Base-by-base conservation (phyloP, 2,329 filamentous ascomycete species). In the Ophidiomyces ophidiicola region DNA sequence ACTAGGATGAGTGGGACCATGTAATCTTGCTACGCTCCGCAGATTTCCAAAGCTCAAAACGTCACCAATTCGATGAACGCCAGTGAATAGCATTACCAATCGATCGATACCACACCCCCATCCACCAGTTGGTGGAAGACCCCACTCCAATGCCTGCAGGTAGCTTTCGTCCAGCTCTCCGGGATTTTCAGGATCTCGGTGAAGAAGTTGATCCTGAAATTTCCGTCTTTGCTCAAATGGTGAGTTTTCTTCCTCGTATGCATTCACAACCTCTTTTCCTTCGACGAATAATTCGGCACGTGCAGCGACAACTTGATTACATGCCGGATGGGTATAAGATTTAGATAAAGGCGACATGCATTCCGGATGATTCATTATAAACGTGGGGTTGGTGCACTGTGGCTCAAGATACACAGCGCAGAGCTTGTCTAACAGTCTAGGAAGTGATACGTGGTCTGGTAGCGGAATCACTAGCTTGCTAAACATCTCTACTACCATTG, bases 231-330 rank as follows among this genome's bases (percentile, higher is more conserved):
- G 90, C 51, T 80, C 82, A 39, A 81, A 78, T 0, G 90, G 90
- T 36, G 84, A 82, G 59, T 98, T 98, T 58, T 98, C 90, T 62
- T 98, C 90, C 59, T 98, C 90, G 59, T 98, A 98, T 67, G 88
- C 92, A 60, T 98, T 98, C 44, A 88, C 84, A 21, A 94, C 71
- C 56, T 98, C 90, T 39, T 76, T 75, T 28, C 80, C 77, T 35
- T 75, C 65, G 46, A 92, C 74, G 61, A 93, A 94, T 15, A 94
- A 72, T 61, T 94, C 87, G 0, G 82, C 83, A 4, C 87, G 78
- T 1, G 84, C 82, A 1, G 85, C 80, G 1, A 94, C 76, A 6
- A 72, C 61, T 56, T 94, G 87, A 10, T 70, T 68, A 0, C 78
- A 80, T 6, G 54, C 59, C 0, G 76, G 72, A 56, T 86, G 84